These are phyloP conservation scores for Spathaspora passalidarum DNA, from an alignment of 805 yeast genomes.

Conservation along the genomic window DNA sequence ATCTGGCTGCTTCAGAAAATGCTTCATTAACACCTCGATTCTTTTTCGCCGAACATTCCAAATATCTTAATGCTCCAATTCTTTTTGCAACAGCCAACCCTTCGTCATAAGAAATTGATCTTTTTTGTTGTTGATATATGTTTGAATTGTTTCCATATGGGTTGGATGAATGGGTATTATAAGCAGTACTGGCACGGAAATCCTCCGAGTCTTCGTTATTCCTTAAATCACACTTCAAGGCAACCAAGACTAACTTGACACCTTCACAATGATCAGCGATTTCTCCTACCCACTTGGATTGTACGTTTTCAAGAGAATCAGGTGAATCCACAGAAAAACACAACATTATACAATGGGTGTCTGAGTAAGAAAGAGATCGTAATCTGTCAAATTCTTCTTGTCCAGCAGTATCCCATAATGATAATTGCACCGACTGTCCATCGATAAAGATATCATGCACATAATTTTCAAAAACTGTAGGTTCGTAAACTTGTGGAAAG, in stretches of 20 bases:
- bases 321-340: slow-evolving; percentile 93
- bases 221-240: slow-evolving; percentile 91
- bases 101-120: slow-evolving; percentile 83
- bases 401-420: slow-evolving; percentile 98
- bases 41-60: slow-evolving; percentile 95
- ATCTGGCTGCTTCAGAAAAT: slow-evolving; percentile 96
- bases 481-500: slow-evolving; percentile 97
- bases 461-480: slow-evolving; percentile 95
- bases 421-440: slow-evolving; percentile 85
- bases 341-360: slow-evolving; percentile 94
- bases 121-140: slow-evolving; percentile 39
- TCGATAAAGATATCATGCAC: slow-evolving; percentile 96
- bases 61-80: slow-evolving; percentile 89
- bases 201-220: slow-evolving; percentile 50
- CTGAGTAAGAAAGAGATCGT: slow-evolving; percentile 88
- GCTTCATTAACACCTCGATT: slow-evolving; percentile 99
- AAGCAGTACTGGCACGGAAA: slow-evolving; percentile 30
- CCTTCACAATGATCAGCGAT: slow-evolving; percentile 97
- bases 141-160: slow-evolving; percentile 31
- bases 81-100: slow-evolving; percentile 90
- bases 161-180: slow-evolving; percentile 20
- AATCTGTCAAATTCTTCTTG: slow-evolving; percentile 97
- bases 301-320: slow-evolving; percentile 92
- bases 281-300: slow-evolving; percentile 95
- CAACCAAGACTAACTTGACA: slow-evolving; percentile 89